Conservation (phyloP, 2,329 filamentous ascomycete species). For the Paecilomyces sp. region DNA sequence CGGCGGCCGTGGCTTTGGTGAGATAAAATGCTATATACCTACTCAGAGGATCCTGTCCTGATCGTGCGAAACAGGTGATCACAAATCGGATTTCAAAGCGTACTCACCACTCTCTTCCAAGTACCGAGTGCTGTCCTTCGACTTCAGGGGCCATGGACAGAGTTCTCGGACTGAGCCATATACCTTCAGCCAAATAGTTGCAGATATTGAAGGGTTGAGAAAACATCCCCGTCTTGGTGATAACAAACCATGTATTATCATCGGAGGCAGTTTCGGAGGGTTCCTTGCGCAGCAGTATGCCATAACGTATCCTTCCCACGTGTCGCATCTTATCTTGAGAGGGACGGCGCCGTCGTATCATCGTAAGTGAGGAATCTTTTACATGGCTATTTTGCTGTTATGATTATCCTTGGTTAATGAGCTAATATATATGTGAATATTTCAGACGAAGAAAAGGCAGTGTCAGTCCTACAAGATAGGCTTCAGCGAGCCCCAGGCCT, state of each 20-base stretch:
- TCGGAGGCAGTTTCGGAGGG: slow-evolving; percentile 35
- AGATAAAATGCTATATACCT: not conserved
- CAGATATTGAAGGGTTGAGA: slow-evolving; percentile 5
- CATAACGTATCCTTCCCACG: slow-evolving; percentile 25
- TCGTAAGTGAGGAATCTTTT: slow-evolving; percentile 15
- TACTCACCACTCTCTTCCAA: not conserved
- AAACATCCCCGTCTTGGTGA: slow-evolving; percentile 25
- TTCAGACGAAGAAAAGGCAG: not conserved
- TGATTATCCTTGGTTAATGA: no score
- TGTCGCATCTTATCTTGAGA: slow-evolving; percentile 28
- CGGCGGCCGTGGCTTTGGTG: not conserved
- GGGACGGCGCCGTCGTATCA: slow-evolving; percentile 33
- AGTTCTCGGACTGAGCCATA: not conserved
- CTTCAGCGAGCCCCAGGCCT: slow-evolving; percentile 28
- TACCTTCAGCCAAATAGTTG: not conserved
- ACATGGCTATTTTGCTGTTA: not conserved
- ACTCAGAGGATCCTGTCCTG: not conserved
- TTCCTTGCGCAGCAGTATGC: slow-evolving; percentile 35
- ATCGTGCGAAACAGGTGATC: not conserved
- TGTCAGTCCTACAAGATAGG: slow-evolving; percentile 17
- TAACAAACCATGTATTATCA: slow-evolving; percentile 22
- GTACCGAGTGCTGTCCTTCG: not conserved
- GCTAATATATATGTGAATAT: not conserved
- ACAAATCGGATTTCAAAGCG: not conserved
- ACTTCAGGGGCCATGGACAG: not conserved